Evolutionary conservation across 768 basidiomycete species (phyloP), one percentile per base, ranked within the genome.

Genomic region (Termitomyces sp.): DNA sequence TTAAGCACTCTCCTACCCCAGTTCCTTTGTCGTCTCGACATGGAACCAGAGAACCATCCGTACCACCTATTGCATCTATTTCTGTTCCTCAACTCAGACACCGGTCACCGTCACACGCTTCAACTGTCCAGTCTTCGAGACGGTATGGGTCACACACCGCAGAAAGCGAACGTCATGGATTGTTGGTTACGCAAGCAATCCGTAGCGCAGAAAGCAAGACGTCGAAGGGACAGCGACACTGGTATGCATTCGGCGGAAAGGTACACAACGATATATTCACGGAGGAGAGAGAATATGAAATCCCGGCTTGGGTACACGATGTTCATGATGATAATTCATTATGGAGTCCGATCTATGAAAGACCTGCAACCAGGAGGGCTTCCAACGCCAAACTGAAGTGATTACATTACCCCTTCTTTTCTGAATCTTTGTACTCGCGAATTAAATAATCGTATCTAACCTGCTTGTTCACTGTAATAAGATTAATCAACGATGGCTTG

Each of bases 201-300:
- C 81, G 83, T 25, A 77, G 68, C 54, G 72, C 76, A 46, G 70
- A 73, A 40, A 76, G 75, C 13, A 72, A 71, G 18, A 69, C 73
- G 22, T 70, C 82, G 52, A 78, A 80, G 63, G 76, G 80, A 11
- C 75, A 77, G 57, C 74, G 85, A 54, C 76, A 81, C 57, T 68
- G 78, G 39, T 76, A 73, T 15, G 82, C 85, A 9, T 89, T 88
- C 62, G 87, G 88, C 0, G 70, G 73, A 40, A 77, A 81, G 57
- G 71, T 86, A n/a, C 81, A 81, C 5, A 60, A 64, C 1, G 77
- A 73, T 33, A 56, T 83, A 11, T 54, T 57, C 35, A 76, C 77
- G 56, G 75, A 78, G 50, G 56, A 70, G 29, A 72, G 68, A 56
- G 84, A 87, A 40, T 89, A 80, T 60, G 75, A 78, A 59, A 67